Evolutionary conservation across 345 rosid species (phyloP).

Genomic region (Eucalyptus sp.): DNA sequence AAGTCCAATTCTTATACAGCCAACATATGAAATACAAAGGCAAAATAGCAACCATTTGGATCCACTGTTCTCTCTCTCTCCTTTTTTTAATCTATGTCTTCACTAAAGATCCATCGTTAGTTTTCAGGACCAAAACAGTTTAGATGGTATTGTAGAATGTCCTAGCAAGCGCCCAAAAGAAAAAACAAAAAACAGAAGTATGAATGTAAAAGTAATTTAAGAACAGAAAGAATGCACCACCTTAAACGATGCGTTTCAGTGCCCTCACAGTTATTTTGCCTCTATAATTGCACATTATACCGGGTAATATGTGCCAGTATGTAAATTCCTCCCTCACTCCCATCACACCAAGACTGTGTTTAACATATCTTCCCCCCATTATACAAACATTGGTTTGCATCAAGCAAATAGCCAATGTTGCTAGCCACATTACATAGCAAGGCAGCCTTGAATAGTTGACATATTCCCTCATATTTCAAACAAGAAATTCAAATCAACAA

Average conservation of each 20-base stretch:
- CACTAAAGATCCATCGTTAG: not conserved
- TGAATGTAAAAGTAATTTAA: not conserved
- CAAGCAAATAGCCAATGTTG: not conserved
- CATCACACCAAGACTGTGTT: not conserved
- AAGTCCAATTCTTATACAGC: not conserved
- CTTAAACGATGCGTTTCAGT: not conserved
- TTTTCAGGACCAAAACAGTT: not conserved
- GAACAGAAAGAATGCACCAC: not conserved
- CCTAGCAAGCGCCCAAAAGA: not conserved
- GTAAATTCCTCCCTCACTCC: not conserved
- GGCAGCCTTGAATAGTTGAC: not conserved
- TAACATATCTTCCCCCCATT: not conserved
- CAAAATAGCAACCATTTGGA: not conserved
- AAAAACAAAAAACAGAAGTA: not conserved
- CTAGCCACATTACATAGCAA: not conserved
- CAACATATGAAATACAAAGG: not conserved
- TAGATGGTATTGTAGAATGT: not conserved
- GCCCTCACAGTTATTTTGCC: not conserved
- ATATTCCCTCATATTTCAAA: not conserved
- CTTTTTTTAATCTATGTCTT: not conserved
- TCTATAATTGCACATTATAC: not conserved
- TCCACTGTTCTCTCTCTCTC: not conserved
- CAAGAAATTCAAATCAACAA: not conserved
- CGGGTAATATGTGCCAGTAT: not conserved
- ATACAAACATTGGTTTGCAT: not conserved